Base-by-base conservation (phyloP, 139 green algal genomes). In the Trebouxia sp. region DNA sequence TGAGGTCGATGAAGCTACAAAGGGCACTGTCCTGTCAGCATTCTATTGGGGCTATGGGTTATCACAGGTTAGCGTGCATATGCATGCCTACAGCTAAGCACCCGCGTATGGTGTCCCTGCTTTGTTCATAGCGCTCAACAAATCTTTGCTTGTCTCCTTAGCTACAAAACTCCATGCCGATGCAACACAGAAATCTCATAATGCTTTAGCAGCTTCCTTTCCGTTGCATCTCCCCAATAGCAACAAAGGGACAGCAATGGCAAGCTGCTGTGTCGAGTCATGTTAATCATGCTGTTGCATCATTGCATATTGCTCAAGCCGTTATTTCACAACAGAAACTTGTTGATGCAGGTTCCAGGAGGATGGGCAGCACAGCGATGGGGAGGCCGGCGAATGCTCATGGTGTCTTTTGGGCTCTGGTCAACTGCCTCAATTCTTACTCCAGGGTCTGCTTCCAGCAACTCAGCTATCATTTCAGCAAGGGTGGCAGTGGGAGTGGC, bases 31-130 rank as follows among this genome's bases (percentile, higher is more conserved):
- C 12, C 83, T 99, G n/a, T 97, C 92, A 0, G 91, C 95, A 14
- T 99, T 99, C 75, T 99, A 95, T 83, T 98, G 94, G 88, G 96
- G 96, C 39, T 99, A 99, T 50, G 96, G 85, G 2, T 39, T 97
- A 2, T 97, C 96, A 12, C 95, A 98, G 89, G 91, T 92, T 50
- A 26, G 74, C 42, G 48, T 14, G 8, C 5, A n/a, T 38, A 26
- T 37, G 30, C 50, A 26, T n/a, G 8, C 30, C 2, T 47, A 17
- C 47, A 43, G 22, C 70, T 1, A 6, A 11, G 28, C 47, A 66
- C 15, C 12, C 15, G 11, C 28, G 26, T 15, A 43, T 35, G 17
- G 6, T 75, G 39, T n/a, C 1, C 9, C 35, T 24, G 20, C 0
- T 15, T 37, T 5, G n/a, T n/a, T n/a, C n/a, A n/a, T n/a, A n/a